These are phyloP conservation scores for Saxophila tyrrhenica DNA, from an alignment of 495 filamentous ascomycete genomes.

Conservation along the genomic window DNA sequence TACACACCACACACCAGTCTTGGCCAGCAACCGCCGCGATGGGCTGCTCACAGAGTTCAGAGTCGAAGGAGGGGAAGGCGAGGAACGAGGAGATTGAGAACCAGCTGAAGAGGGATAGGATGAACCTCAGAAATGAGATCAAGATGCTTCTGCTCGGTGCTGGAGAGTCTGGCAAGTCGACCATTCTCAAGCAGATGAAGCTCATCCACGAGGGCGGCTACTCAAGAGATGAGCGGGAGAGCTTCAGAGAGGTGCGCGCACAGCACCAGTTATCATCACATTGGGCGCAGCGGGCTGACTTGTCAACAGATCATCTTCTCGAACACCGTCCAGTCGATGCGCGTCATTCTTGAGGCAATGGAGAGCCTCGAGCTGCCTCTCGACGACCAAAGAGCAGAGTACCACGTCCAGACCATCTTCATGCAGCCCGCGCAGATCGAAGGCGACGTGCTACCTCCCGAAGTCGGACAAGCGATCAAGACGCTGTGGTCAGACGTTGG, in stretches of 20 bases:
- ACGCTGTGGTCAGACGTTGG: slow-evolving; percentile 89
- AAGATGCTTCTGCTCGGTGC: slow-evolving; percentile 98
- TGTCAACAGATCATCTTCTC: slow-evolving; percentile 66
- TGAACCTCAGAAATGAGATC: slow-evolving; percentile 94
- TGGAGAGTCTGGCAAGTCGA: slow-evolving; percentile 99
- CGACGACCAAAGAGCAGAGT: slow-evolving; percentile 69
- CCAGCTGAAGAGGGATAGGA: slow-evolving; percentile 88
- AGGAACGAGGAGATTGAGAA: slow-evolving; percentile 99
- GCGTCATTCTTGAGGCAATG: slow-evolving; percentile 90
- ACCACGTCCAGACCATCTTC: slow-evolving; percentile 53
- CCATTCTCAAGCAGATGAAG: slow-evolving; percentile 99
- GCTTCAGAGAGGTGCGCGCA: slow-evolving; percentile 32
- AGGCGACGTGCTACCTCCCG: slow-evolving; percentile 84
- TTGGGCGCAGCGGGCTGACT: slow-evolving; percentile 28
- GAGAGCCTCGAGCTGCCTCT: slow-evolving; percentile 83
- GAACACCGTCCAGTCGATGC: slow-evolving; percentile 48
- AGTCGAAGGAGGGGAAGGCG: slow-evolving; percentile 98
- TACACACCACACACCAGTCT: background rate
- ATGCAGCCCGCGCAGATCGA: slow-evolving; percentile 36
- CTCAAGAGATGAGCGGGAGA: slow-evolving; percentile 71
- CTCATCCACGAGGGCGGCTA: slow-evolving; percentile 75
- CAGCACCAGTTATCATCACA: slow-evolving; percentile 8
- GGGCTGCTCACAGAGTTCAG: slow-evolving; percentile 99
- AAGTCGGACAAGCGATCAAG: slow-evolving; percentile 88
- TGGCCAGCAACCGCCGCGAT: slow-evolving; percentile 49